phyloP scores from a whole-genome alignment of 2,329 filamentous ascomycete genomes.

The Chaetoscypha palmicola region DNA sequence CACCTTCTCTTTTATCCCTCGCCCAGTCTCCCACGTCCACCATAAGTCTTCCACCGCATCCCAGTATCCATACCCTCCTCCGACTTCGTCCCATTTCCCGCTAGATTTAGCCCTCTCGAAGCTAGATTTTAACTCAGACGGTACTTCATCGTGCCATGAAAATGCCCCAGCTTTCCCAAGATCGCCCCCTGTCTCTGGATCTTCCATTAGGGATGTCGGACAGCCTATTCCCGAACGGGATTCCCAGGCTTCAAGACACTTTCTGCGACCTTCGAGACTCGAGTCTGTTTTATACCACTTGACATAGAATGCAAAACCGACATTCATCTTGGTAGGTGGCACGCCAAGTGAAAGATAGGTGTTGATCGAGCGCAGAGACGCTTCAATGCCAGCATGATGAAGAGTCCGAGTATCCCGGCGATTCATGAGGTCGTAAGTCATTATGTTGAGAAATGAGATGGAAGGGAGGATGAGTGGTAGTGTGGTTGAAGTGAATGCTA shows the following conservation, averaged over 20 bases:
- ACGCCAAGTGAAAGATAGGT: conserved; percentile 51
- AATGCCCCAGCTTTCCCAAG: conserved; percentile 51
- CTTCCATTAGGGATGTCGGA: conserved; percentile 49
- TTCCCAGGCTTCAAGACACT: not conserved
- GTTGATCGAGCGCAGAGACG: conserved; percentile 47
- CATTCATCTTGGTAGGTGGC: conserved; percentile 46
- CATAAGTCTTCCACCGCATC: conserved; percentile 53
- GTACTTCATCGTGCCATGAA: conserved; percentile 51
- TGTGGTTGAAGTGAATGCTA: conserved; percentile 54
- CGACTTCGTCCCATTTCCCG: conserved; percentile 48
- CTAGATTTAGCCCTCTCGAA: conserved; percentile 48
- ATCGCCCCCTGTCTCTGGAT: conserved; percentile 50
- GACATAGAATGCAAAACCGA: conserved; percentile 61
- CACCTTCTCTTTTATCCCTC: conserved; percentile 56
- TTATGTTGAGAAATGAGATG: conserved; percentile 62
- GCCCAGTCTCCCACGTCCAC: conserved; percentile 67
- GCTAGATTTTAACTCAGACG: conserved; percentile 46
- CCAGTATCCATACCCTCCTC: conserved; percentile 63
- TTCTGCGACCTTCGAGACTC: conserved; percentile 28
- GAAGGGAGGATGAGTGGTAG: conserved; percentile 50
- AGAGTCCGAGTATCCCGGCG: conserved; percentile 56
- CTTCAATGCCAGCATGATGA: conserved; percentile 58
- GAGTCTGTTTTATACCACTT: conserved; percentile 52
- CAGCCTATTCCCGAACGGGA: conserved; percentile 38
- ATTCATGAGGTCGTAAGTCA: conserved; percentile 68